Base-by-base conservation (phyloP, 352 stramenopile genomes). In the Globisporangium barbulae region DNA sequence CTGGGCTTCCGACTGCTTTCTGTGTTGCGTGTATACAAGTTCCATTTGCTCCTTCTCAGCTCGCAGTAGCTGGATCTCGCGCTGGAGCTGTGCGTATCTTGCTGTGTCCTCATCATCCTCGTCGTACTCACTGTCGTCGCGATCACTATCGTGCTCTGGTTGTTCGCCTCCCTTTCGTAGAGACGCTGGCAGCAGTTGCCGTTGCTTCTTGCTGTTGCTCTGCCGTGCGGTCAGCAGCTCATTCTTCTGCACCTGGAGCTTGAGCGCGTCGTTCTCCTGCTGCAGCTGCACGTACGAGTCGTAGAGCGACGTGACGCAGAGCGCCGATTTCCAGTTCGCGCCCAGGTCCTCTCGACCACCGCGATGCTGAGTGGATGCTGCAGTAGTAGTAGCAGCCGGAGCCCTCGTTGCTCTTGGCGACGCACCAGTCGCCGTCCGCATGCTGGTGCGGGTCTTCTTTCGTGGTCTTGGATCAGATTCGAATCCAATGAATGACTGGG, bases 271-370 rank as follows among this genome's bases (percentile, higher is more conserved):
- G 48, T 82, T 84, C 53, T 88, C 78, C 25, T 77, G 70, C 65
- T 91, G 76, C 31, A 90, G 39, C 42, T 81, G 71, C 15, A 86
- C 74, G 63, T 88, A 89, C 60, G 84, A 82, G 54, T 93, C 82
- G 64, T 89, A 91, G 19, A 93, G 80, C 45, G 82, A 89, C 19
- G 77, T 90, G 45, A 91, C 81, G 45, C 81, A 90, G 22, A 89
- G 78, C 45, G 78, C 83, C 61, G 80, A 90, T 68, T 86, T 82
- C 83, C 80, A 91, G 58, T 91, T 81, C 9, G 72, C 67, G 2
- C 68, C 62, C 2, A 90, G 61, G 13, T 58, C 52, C 0, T 47
- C 62, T 15, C 9, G 37, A 25, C 33, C n/a, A 1, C 17, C 1
- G 58, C 19, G 37, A 33, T 9, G 42, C 19, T 48, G 42, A 10